phyloP scores from a whole-genome alignment of 495 filamentous ascomycete species.

The Cercophora scortea region DNA sequence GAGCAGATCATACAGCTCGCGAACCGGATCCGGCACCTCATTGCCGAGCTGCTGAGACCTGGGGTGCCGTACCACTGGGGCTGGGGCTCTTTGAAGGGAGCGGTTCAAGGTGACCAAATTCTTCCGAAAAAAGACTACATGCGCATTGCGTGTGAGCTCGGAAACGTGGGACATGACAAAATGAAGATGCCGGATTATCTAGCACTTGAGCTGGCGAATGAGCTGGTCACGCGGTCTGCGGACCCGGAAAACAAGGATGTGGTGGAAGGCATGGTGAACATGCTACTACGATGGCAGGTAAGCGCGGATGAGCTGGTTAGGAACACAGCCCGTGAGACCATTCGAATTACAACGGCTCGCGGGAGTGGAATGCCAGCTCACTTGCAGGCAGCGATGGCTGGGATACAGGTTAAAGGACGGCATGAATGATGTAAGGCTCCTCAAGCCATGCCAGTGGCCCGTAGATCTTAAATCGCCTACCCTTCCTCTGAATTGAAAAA shows the following conservation, averaged over 20 bases:
- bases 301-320: not conserved
- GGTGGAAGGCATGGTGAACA: not conserved
- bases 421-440: no score
- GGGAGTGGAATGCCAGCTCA: no score
- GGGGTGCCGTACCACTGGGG: not conserved
- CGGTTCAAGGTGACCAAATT: not conserved
- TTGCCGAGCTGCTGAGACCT: not conserved
- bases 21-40: not conserved
- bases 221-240: not conserved
- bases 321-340: not conserved
- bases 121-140: not conserved
- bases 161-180: not conserved
- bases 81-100: not conserved
- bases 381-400: no score
- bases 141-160: not conserved
- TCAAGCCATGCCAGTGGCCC: no score
- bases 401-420: no score
- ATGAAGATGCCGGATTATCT: not conserved
- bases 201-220: constrained; percentile 5
- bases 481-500: no score
- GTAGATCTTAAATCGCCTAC: no score
- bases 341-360: not conserved
- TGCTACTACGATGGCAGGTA: not conserved
- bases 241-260: not conserved
- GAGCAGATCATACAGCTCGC: not conserved